Percentiles rank a stretch among this genome's conserved stretches.
Evolutionary conservation across 139 green algal species (phyloP).

Genomic region (Edaphochlamys debaryana): DNA sequence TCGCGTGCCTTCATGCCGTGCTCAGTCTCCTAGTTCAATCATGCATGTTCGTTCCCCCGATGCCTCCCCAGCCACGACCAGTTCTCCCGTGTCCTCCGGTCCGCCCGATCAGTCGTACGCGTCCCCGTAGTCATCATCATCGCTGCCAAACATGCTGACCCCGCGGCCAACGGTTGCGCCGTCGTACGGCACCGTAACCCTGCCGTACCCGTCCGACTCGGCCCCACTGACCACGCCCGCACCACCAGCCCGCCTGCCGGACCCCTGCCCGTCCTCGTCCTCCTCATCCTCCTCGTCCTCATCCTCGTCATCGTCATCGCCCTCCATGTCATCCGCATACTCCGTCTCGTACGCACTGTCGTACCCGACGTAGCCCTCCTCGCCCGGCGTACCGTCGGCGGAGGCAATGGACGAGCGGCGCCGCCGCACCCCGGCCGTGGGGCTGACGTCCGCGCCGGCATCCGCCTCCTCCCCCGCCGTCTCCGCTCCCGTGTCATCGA

Average conservation of each 20-base stretch:
- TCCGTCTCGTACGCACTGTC: conserved; percentile 22
- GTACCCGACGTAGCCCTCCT: background rate
- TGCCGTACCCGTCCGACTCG: background rate
- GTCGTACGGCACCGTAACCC: conserved; percentile 19
- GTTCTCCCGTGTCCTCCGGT: too few relatives aligned
- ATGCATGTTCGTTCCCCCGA: too few relatives aligned
- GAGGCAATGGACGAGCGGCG: too few relatives aligned
- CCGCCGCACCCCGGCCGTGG: background rate
- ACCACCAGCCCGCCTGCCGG: background rate
- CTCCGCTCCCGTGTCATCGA: background rate
- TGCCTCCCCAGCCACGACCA: too few relatives aligned
- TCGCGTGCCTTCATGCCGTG: too few relatives aligned
- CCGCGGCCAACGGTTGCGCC: background rate
- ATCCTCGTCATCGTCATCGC: conserved; percentile 17
- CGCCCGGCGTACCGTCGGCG: background rate
- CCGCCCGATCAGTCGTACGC: background rate
- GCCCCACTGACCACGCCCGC: background rate
- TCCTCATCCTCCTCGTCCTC: conserved; percentile 17
- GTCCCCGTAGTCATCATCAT: conserved; percentile 22
- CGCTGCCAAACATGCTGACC: conserved; percentile 18
- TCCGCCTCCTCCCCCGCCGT: conserved; percentile 10
- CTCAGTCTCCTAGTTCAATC: too few relatives aligned
- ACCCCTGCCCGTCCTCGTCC: background rate
- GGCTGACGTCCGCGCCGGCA: background rate
- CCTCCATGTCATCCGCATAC: conserved; percentile 9